phyloP scores from a whole-genome alignment of 306 rosid species.

The Cicer pinnatifidum region DNA sequence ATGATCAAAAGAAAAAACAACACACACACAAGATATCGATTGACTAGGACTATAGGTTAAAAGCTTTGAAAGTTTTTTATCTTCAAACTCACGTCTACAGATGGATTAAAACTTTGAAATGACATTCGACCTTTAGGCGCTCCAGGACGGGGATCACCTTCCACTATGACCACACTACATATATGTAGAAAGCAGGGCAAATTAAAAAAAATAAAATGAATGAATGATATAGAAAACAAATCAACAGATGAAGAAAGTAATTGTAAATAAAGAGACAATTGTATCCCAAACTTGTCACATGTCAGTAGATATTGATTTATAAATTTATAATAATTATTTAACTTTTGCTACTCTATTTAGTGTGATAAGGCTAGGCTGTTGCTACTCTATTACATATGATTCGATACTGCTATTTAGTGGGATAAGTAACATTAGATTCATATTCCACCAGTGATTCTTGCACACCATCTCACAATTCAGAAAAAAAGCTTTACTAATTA shows the following conservation, averaged over 20 bases:
- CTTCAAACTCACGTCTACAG: conserved; percentile 83
- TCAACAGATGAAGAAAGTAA: conserved; percentile 26
- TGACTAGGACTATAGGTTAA: conserved; percentile 20
- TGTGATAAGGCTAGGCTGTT: no score
- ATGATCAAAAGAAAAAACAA: not conserved
- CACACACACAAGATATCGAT: not conserved
- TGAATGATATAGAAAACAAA: conserved; percentile 6
- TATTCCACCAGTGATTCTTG: not conserved
- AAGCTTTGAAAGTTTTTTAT: conserved; percentile 36
- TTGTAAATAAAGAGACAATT: conserved; percentile 17
- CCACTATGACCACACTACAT: conserved; percentile 77
- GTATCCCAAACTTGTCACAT: not conserved
- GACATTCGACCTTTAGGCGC: conserved; percentile 82
- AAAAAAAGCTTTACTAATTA: conserved; percentile 1
- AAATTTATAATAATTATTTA: not conserved
- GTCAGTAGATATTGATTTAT: not conserved
- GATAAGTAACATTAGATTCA: not conserved
- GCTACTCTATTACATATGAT: no score
- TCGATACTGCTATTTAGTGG: not conserved
- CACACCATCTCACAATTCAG: conserved; percentile 4
- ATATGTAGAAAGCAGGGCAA: conserved; percentile 23
- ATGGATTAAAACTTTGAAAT: conserved; percentile 83
- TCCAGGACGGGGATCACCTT: conserved; percentile 94
- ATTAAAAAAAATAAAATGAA: not conserved
- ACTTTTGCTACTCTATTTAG: not conserved